Base-by-base conservation (phyloP, 2,329 filamentous ascomycete genomes). In the Pseudogymnoascus sp. region DNA sequence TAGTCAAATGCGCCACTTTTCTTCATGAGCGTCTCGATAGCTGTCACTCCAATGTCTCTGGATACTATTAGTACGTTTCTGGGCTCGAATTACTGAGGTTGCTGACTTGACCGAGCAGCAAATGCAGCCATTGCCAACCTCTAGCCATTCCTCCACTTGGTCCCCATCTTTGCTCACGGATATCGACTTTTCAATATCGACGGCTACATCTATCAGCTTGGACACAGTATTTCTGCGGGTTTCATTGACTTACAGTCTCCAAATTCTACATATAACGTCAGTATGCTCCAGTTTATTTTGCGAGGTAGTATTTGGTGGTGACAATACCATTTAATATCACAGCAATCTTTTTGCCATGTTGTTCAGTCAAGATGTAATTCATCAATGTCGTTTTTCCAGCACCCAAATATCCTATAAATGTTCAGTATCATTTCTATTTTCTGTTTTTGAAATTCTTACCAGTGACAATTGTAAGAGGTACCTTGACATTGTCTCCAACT, bases 261-360 rank as follows among this genome's bases (percentile, higher is more conserved):
- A 74, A 93, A 93, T 76, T 93, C 90, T 91, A 67, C 23, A 62
- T 41, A 16, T 43, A 37, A 21, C 43, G 33, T 8, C 28, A 67
- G 62, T 28, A 60, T 49, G 3, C 43, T 16, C 12, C 25, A 23
- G 21, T 33, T 16, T 55, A 33, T 55, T 55, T 18, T 55, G 49
- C 49, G 28, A 25, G 49, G 49, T 55, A 55, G 11, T 8, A 55
- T 18, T 45, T 35, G 14, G 21, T 14, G 14, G 21, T 61, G 35
- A 28, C 65, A 81, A 49, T 66, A 79, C 91, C 92, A 75, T 99
- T 99, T 79, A 99, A 85, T 63, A 99, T 97, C 12, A 99, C 95
- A 9, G 95, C 95, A 74, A 99, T 95, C 72, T 92, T 96, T 81
- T 97, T 97, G 74, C 93, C 93, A 81, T 99, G 95, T 65, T 93